Base-by-base conservation (phyloP, 805 yeast genomes). In the Priceomyces fermenticarens region DNA sequence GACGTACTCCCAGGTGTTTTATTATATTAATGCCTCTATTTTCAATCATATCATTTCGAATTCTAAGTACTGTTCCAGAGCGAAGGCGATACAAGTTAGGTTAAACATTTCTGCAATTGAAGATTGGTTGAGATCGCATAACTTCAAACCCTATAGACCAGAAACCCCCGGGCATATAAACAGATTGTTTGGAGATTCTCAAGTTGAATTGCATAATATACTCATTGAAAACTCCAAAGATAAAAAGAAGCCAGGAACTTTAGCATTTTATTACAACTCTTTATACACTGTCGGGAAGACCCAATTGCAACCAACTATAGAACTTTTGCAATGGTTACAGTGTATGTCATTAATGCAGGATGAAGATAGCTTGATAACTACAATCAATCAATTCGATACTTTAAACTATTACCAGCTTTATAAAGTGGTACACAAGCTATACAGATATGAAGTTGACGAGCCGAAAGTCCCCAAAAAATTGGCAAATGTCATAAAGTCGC, bases 261-360 rank as follows among this genome's bases (percentile, higher is more conserved):
- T 83, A 3, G 55, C 72, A 9, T 84, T 83, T 51, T 81, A 76
- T 55, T 86, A 85, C 58, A 78, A 77, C 38, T 70, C 88, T 1
- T 68, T 88, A 38, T 80, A 72, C 52, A 75, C 77, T 38, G 75
- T 88, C 14, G 83, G 93, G 0, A 79, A 77, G 30, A 64, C 67
- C 15, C 88, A 86, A 48, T 67, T 90, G 38, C 77, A 76, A 44
- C 89, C 96, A 0, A 70, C 85, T 0, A 77, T 84, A 39, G 90
- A 91, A 59, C 62, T 91, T 23, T 66, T 91, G 41, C 97, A 91
- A 60, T 91, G 96, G 91, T 65, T 90, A 38, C 98, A 90, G 60
- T 85, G 91, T 32, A 78, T 88, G 60, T 78, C 95, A 0, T 78
- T 85, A 10, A 65, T 90, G 34, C 74, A 74, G 12, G 81, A 79